Base-by-base conservation (phyloP, 2,329 filamentous ascomycete species). In the Calcarisporium arbuscula region DNA sequence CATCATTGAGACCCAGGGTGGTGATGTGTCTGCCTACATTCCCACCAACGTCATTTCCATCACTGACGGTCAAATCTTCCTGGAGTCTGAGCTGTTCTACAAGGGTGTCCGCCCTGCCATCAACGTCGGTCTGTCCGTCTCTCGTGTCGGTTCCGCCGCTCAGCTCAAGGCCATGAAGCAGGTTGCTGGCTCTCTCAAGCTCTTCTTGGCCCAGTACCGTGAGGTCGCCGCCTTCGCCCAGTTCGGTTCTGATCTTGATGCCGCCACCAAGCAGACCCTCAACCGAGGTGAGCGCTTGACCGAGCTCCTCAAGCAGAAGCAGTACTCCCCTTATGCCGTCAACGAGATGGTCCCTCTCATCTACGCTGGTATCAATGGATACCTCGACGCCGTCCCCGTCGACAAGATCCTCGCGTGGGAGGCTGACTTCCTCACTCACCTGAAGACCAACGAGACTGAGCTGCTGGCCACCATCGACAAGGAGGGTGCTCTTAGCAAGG, bases 101-200 rank as follows among this genome's bases (percentile, higher is more conserved):
- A 98, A 98, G 86, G 92, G 92, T 94, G 74, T 98, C 70, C 90
- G 92, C 63, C 92, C 92, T 58, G 92, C 92, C 74, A 98, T 98
- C 70, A 98, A 98, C 81, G 92, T 98, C 85, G 92, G 92, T 92
- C 86, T 98, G 56, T 98, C 92, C 59, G 92, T 98, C 57, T 98
- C 92, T 54, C 92, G 92, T 86, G 92, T 98, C 82, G 92, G 92
- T 67, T 98, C 92, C 61, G 87, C 92, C 66, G 92, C 92, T 64
- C 92, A 98, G 80, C 80, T 96, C 68, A 98, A 96, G 86, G 89
- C 92, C 73, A 98, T 98, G 92, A 98, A 98, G 82, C 92, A 98
- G 79, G 92, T 98, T 57, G 92, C 92, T 61, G 92, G 92, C 80
- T 96, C 90, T 54, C 78, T 98, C 63, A 98, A 98, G 82, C 88